phyloP scores from a whole-genome alignment of 352 stramenopile genomes.

The Globisporangium cystogenes region DNA sequence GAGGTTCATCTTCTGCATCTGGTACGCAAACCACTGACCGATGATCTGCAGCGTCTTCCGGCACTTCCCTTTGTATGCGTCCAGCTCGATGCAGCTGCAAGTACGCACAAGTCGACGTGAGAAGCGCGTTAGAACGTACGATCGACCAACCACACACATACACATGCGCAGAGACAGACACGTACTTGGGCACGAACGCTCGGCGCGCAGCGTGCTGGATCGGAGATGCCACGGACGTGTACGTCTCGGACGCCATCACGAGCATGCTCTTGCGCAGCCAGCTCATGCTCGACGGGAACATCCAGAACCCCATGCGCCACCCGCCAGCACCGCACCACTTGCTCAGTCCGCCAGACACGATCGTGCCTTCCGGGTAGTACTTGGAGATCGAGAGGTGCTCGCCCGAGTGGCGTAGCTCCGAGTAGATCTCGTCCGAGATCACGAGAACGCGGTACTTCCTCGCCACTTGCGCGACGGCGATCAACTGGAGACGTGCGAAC shows the following conservation, averaged over 20 bases:
- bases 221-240: slow-evolving; percentile 80
- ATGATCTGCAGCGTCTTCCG: slow-evolving; percentile 81
- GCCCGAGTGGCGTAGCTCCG: slow-evolving; percentile 70
- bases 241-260: slow-evolving; percentile 87
- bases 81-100: slow-evolving; percentile 68
- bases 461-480: slow-evolving; percentile 62
- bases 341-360: slow-evolving; percentile 81
- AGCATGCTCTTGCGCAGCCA: slow-evolving; percentile 87
- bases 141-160: not conserved
- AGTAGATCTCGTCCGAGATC: slow-evolving; percentile 89
- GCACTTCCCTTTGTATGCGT: slow-evolving; percentile 77
- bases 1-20: slow-evolving; percentile 82
- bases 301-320: slow-evolving; percentile 87
- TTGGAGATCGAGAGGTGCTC: slow-evolving; percentile 79
- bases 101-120: not conserved
- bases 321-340: slow-evolving; percentile 87
- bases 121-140: not conserved
- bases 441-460: slow-evolving; percentile 87
- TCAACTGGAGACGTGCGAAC: slow-evolving; percentile 10
- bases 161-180: not conserved
- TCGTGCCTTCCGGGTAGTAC: slow-evolving; percentile 85
- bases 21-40: slow-evolving; percentile 72
- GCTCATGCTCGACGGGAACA: slow-evolving; percentile 69
- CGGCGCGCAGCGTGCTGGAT: slow-evolving; percentile 81
- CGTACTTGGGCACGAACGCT: slow-evolving; percentile 74